Percentiles rank a stretch among this genome's conserved stretches.
Evolutionary conservation across 1,139 yeast species (phyloP).

Genomic region (Suhomyces wounanorum): DNA sequence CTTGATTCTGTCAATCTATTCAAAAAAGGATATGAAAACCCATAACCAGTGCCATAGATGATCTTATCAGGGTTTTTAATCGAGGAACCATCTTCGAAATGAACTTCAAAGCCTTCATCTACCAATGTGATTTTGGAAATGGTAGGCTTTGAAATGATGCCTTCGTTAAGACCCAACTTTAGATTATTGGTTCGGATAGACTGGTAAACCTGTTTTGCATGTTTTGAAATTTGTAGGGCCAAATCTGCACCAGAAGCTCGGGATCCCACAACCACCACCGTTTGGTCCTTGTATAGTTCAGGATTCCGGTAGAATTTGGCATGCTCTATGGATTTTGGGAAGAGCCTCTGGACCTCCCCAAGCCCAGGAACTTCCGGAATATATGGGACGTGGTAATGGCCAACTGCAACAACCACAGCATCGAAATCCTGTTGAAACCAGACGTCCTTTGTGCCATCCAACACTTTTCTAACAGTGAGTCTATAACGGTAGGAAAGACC

Average conservation of each 20-base stretch:
- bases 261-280: conserved; percentile 44
- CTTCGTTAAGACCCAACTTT: conserved; percentile 18
- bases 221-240: conserved; percentile 27
- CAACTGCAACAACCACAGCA: conserved; percentile 54
- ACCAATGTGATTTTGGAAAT: conserved; percentile 24
- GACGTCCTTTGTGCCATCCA: conserved; percentile 18
- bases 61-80: conserved; percentile 36
- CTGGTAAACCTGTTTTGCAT: conserved; percentile 30
- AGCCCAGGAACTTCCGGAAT: conserved; percentile 50
- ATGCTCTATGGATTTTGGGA: conserved; percentile 36
- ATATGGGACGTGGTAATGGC: conserved; percentile 55
- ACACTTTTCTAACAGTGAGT: conserved; percentile 32
- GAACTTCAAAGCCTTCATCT: conserved; percentile 23
- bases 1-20: conserved; percentile 23
- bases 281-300: conserved; percentile 29
- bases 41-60: conserved; percentile 49
- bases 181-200: conserved; percentile 25
- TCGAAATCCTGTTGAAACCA: conserved; percentile 50
- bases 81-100: conserved; percentile 32
- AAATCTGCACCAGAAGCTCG: conserved; percentile 49
- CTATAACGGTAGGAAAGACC: conserved; percentile 27
- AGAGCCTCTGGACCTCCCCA: conserved; percentile 28
- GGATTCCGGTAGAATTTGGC: conserved; percentile 42
- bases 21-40: conserved; percentile 45
- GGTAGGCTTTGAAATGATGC: conserved; percentile 27